Evolutionary conservation across 805 yeast species (phyloP), one percentile per base, ranked within the genome.

Genomic region (Wickerhamomyces bisporus): DNA sequence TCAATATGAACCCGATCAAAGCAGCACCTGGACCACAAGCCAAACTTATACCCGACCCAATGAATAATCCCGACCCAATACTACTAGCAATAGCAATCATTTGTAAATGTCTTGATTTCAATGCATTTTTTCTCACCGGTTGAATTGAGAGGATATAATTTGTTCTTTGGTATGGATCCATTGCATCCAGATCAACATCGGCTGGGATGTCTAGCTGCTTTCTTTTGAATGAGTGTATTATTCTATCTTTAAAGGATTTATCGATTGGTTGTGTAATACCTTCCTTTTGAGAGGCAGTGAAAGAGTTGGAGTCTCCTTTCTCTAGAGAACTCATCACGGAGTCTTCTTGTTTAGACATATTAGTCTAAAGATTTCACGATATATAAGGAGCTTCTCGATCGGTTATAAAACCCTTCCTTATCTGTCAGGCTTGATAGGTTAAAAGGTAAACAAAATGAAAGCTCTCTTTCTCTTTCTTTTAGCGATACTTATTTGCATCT

Each of bases 1-100:
- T 68, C 18, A 77, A 53, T 17, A 60, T 47, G 62, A 78, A 72
- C 40, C 77, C 81, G 35, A 80, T 71, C 23, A 80, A 56, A 35
- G 78, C 70, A 3, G 79, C 85, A 13, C 83, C 82, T 14, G 86
- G 87, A 44, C 82, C 82, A 20, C 65, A 61, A 11, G 58, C 57
- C 36, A 81, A 61, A 1, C 83, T 73, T 32, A 69, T 61, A 38
- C 86, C 86, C 6, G 81, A 66, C 30, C 84, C 85, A 41, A 80
- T 73, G 48, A 81, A 79, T 42, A 80, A 61, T 52, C 86, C 86
- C 25, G 86, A 78, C 58, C 88, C 87, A 42, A 81, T 74, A 38
- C 81, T 72, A 53, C 86, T 84, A 43, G 85, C 87, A 43, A 81
- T 72, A 32, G 86, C 81, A 43, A 81, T 71, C 73, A 80, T 76